Evolutionary conservation across 2,329 filamentous ascomycete species (phyloP).

Genomic region (Aureobasidium uvarum): DNA sequence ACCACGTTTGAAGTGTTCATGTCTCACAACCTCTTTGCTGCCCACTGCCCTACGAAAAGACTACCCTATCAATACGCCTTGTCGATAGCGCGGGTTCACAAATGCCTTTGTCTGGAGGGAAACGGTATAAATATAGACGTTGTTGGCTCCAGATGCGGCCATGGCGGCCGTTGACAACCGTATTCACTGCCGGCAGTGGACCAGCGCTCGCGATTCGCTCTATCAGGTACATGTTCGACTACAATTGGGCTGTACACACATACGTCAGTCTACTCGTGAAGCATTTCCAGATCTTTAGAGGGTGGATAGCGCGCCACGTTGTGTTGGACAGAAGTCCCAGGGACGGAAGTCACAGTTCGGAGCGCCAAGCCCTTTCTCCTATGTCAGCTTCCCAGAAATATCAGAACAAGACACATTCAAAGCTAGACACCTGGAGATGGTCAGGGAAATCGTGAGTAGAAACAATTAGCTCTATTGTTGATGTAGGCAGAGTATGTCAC

Average conservation of each 20-base stretch:
- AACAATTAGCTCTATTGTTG: not conserved
- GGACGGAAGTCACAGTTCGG: not conserved
- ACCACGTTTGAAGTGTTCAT: slow-evolving; percentile 8
- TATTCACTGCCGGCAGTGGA: not conserved
- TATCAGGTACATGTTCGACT: not conserved
- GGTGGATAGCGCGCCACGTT: not conserved
- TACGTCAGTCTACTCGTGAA: not conserved
- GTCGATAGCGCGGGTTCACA: slow-evolving; percentile 17
- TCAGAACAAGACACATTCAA: not conserved
- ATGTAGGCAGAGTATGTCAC: not conserved
- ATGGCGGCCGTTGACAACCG: slow-evolving; percentile 12
- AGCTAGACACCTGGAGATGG: not conserved
- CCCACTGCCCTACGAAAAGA: not conserved
- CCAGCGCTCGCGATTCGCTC: not conserved
- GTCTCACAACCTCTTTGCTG: slow-evolving; percentile 4
- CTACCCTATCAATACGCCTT: slow-evolving; percentile 10
- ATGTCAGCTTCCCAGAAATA: not conserved
- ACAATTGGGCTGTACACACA: not conserved
- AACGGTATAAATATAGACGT: slow-evolving; percentile 21
- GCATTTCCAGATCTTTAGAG: not conserved
- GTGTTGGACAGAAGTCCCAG: not conserved
- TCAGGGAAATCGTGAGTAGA: not conserved
- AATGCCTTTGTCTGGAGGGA: slow-evolving; percentile 1
- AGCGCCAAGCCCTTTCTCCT: not conserved
- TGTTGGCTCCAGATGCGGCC: slow-evolving; percentile 19